phyloP scores from a whole-genome alignment of 805 yeast genomes.

The Metschnikowia borealis region DNA sequence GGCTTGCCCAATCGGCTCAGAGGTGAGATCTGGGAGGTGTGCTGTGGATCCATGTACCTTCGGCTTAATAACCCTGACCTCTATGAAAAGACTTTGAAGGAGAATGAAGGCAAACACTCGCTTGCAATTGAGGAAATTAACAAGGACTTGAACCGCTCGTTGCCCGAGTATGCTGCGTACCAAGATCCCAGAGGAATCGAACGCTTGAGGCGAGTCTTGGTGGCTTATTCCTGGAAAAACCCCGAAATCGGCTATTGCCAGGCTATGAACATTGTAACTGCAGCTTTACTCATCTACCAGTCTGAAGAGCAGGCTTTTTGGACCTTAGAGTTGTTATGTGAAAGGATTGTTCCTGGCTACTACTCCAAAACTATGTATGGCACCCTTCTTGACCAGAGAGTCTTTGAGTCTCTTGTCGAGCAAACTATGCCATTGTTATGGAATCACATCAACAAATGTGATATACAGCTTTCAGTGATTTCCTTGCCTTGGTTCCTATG shows the following conservation, averaged over 20 bases:
- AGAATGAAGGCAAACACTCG: slow-evolving; percentile 61
- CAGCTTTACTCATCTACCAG: slow-evolving; percentile 75
- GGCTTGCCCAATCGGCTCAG: slow-evolving; percentile 93
- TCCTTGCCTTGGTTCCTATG: slow-evolving; percentile 96
- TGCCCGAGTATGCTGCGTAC: slow-evolving; percentile 95
- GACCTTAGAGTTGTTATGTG: slow-evolving; percentile 80
- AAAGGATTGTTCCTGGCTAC: slow-evolving; percentile 86
- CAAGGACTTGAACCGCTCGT: slow-evolving; percentile 87
- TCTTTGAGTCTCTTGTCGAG: slow-evolving; percentile 84
- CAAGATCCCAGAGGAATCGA: slow-evolving; percentile 82
- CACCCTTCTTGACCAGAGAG: slow-evolving; percentile 87
- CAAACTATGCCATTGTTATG: slow-evolving; percentile 86
- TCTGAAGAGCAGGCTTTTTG: slow-evolving; percentile 98
- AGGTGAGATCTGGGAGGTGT: slow-evolving; percentile 95
- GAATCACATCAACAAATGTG: slow-evolving; percentile 73
- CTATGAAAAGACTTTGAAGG: slow-evolving; percentile 55
- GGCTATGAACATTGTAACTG: slow-evolving; percentile 94
- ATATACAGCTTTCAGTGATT: slow-evolving; percentile 88
- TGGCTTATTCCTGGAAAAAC: slow-evolving; percentile 95
- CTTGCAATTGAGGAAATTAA: slow-evolving; percentile 94
- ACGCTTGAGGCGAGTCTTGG: slow-evolving; percentile 78
- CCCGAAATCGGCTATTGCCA: slow-evolving; percentile 98
- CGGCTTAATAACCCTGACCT: slow-evolving; percentile 60
- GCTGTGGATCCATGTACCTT: slow-evolving; percentile 78
- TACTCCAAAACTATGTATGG: slow-evolving; percentile 98